These are phyloP conservation scores for Earliella scabrosa DNA, from an alignment of 1,284 basidiomycete genomes.

Conservation along the genomic window DNA sequence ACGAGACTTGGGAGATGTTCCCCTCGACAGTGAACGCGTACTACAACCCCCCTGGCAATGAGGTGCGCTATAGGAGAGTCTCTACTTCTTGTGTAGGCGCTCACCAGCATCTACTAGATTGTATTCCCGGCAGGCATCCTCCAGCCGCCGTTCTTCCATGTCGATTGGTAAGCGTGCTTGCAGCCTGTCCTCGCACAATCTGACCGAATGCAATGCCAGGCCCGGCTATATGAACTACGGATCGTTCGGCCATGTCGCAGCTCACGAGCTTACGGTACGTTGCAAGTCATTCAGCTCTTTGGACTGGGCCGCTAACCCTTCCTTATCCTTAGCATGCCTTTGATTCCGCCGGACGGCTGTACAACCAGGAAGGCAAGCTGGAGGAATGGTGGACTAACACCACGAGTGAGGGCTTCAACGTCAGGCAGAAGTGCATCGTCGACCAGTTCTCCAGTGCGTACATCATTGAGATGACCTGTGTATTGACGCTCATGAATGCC, in stretches of 20 bases:
- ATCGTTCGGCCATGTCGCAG: conserved; percentile 87
- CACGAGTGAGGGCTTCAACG: conserved; percentile 85
- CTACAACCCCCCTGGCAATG: conserved; percentile 80
- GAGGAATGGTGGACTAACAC: conserved; percentile 88
- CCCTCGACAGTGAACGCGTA: conserved; percentile 84
- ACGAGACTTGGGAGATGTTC: conserved; percentile 88
- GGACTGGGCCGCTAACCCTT: not conserved
- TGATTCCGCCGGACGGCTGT: conserved; percentile 87
- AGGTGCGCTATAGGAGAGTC: conserved; percentile 45
- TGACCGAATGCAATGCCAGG: conserved; percentile 43
- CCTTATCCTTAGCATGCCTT: conserved; percentile 78
- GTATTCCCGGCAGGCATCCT: conserved; percentile 97
- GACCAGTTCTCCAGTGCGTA: conserved; percentile 80
- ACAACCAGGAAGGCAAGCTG: conserved; percentile 82
- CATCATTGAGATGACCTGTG: too few relatives aligned
- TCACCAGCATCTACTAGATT: conserved; percentile 56
- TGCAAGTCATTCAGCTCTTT: not conserved
- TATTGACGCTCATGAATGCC: too few relatives aligned
- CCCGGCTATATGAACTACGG: conserved; percentile 91
- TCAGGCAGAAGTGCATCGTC: conserved; percentile 86
- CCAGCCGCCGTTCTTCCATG: conserved; percentile 90
- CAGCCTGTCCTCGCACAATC: not conserved
- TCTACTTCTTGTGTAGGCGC: conserved; percentile 2
- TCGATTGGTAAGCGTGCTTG: conserved; percentile 65
- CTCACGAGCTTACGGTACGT: conserved; percentile 85